Evolutionary conservation across 805 yeast genomes (phyloP), one percentile per base, ranked within the genome.

Genomic region (Saccharomyces mikatae): DNA sequence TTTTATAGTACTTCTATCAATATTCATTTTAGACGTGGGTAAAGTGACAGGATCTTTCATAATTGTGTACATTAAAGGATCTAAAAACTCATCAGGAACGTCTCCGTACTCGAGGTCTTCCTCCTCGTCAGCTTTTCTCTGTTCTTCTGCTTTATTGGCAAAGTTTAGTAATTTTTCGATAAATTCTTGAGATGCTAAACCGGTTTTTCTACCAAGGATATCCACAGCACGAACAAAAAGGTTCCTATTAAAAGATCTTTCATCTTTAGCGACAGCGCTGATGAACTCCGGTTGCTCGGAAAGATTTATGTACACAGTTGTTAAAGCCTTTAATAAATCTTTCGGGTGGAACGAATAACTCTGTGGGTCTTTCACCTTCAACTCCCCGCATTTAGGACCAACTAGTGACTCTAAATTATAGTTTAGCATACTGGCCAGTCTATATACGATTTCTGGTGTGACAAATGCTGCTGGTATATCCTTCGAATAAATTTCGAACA

Each of bases 41-140:
- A 94, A 77, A n/a, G 80, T 85, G 4, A 94, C 99, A 0, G 99
- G 99, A 68, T 94, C 96, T 61, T 84, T 87, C 99, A 94, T 94
- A 50, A 94, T 68, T 1, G 97, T 88, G 70, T 78, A 94, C 98
- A 94, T 92, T 63, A 94, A 80, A 13, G 99, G 99, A 74, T 94
- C 99, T 62, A 94, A 79, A 67, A 85, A 94, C 69, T 94, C 98
- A 67, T 94, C 99, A 0, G 99, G 99, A 17, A 88, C 80, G 52
- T 94, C 99, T 27, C 96, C 97, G 61, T 89, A 76, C 66, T 89
- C 97, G 58, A 81, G 65, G 59, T 92, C 97, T 65, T 89, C 96
- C 58, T 82, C 87, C 60, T 86, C 95, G 56, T 87, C 92, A 13
- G 74, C 74, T 30, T 75, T 62, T 63, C 81, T 80, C 51, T 81